Base-by-base conservation (phyloP, 2,329 filamentous ascomycete genomes). In the Phaeosphaeriaceae sp. region DNA sequence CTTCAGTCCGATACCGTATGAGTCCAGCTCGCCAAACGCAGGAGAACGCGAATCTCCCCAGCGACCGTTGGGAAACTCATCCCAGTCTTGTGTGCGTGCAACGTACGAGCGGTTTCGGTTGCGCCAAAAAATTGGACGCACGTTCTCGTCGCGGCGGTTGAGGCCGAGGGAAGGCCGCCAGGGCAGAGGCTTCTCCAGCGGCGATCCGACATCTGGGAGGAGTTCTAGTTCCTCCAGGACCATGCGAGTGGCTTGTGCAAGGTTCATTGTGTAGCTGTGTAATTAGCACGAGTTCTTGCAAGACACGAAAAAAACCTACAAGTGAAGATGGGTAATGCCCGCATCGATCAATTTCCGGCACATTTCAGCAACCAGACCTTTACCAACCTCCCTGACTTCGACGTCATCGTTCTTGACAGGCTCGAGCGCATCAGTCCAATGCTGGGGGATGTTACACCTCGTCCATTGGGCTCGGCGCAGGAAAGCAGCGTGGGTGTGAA, bases 41-140 rank as follows among this genome's bases (percentile, higher is more conserved):
- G 95, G 95, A 57, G 94, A 98, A 64, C 95, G 88, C 52, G 93
- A 94, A 78, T 99, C 95, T 79, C 95, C 96, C 95, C 95, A 99
- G 78, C 95, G 91, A 48, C 95, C 95, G 83, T 99, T 99, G 55
- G 95, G 95, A 71, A 97, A 99, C 78, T 99, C 95, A 71, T 99
- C 95, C 95, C 95, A 99, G 68, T 97, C 94, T 76, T 97, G 93
- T 0, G 95, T 99, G 54, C 95, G 92, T 55, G 92, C 89, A 54
- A 99, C 89, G 71, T 99, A 99, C 3, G 93, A 97, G 74, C 95
- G 93, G 80, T 96, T 95, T 57, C 95, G 88, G 80, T 98, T 97
- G 69, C 94, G 89, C 95, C 95, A 99, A 85, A 99, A 99, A 67
- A 99, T 96, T 33, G 95, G 95, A 53, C 95, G 91, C 45, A 99